These are phyloP conservation scores for Entophlyctis luteolus DNA, from an alignment of 192 early-diverging fungal species.

Conservation along the genomic window DNA sequence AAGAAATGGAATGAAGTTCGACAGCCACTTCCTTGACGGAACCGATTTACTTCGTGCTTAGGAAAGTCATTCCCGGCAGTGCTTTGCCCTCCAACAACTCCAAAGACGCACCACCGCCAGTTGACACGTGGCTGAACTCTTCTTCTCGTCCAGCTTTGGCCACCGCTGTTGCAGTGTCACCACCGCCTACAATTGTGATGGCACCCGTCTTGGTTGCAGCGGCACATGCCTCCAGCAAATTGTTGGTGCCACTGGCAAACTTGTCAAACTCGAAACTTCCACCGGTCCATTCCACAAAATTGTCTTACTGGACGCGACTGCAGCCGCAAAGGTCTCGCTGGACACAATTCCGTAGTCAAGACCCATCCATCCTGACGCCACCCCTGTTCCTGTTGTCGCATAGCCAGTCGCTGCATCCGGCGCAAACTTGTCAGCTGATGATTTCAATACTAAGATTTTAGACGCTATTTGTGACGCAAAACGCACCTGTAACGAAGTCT, in stretches of 20 bases:
- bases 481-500: slow-evolving; percentile 87
- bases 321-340: slow-evolving; percentile 63
- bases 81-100: slow-evolving; percentile 97
- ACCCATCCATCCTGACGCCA: slow-evolving; percentile 87
- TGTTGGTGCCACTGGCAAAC: slow-evolving; percentile 82
- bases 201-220: slow-evolving; percentile 76
- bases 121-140: slow-evolving; percentile 90
- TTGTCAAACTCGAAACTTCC: slow-evolving; percentile 98
- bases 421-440: slow-evolving; percentile 83
- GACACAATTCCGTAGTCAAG: slow-evolving; percentile 85
- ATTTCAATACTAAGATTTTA: no score
- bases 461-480: no score
- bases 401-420: slow-evolving; percentile 72
- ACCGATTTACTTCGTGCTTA: slow-evolving; percentile 36
- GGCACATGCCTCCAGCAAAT: slow-evolving; percentile 79
- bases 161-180: slow-evolving; percentile 96
- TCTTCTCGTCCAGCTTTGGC: slow-evolving; percentile 78
- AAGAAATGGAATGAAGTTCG: no score
- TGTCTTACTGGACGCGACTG: slow-evolving; percentile 76
- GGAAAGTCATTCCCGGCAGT: slow-evolving; percentile 55
- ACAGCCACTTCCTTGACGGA: no score
- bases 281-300: slow-evolving; percentile 98
- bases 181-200: slow-evolving; percentile 90
- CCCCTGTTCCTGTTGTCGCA: slow-evolving; percentile 84
- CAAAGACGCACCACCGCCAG: slow-evolving; percentile 93